Base-by-base conservation (phyloP, 2,329 filamentous ascomycete species). In the Aspergillus spinulosporus region DNA sequence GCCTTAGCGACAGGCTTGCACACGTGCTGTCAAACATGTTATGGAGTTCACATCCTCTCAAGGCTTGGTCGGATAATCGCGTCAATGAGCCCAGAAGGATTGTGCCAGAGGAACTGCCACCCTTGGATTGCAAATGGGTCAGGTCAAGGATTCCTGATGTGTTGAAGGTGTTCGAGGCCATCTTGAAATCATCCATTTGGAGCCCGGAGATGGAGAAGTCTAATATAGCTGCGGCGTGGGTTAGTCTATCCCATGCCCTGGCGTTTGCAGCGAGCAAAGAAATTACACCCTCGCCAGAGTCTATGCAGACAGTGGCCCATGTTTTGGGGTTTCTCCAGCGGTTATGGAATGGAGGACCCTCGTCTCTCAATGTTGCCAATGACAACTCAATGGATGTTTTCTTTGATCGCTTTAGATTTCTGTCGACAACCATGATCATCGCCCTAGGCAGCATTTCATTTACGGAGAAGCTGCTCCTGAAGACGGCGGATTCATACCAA, bases 41-140 rank as follows among this genome's bases (percentile, higher is more conserved):
- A 76, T 78, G 76, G 75, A 75, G 72, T 65, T 72, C 66, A 1
- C 73, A 74, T 40, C 70, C 74, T 29, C 34, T 52, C 4, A 81
- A 86, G 59, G 72, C 87, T 3, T 97, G 92, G 91, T 87, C 84
- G 52, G 86, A 89, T 62, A 85, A 89, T 59, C 86, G 87, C 50
- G 87, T 90, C 7, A 79, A 85, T 57, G 84, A 88, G 15, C 76
- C 83, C 3, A 72, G 71, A 4, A 79, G 86, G 32, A 75, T 85
- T 52, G 82, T 79, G 50, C 80, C 87, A 0, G 84, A 87, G n/a
- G 91, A 97, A 58, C 78, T 99, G n/a, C 89, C 92, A 4, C 78
- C 87, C 5, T 77, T 97, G 5, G 92, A 97, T 66, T 81, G 89
- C 3, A 91, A 88, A 77, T 99, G 94, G 94, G 80, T 95, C 9